A percentile compares a stretch with the other conserved stretches of the same genome.
Conservation (phyloP, 2,329 filamentous ascomycete species). For the Trichophyton mentagrophytes region DNA sequence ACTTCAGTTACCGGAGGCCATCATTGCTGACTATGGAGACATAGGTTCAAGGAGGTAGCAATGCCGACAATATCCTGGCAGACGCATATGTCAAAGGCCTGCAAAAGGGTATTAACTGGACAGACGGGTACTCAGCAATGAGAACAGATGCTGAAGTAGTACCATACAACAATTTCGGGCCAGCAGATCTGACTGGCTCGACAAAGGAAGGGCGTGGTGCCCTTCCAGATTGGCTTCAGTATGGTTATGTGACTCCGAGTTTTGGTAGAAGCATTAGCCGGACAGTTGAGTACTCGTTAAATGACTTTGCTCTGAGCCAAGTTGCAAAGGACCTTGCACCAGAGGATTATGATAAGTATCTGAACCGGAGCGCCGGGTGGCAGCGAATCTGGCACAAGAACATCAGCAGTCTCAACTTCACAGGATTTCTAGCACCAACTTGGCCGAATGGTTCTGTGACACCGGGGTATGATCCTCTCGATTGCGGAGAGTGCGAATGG, state of each 20-base stretch:
- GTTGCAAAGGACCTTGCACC: constrained; percentile 40
- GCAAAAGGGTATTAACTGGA: constrained; percentile 51
- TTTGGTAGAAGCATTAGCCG: constrained; percentile 49
- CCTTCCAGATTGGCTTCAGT: constrained; percentile 52
- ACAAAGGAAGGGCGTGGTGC: constrained; percentile 58
- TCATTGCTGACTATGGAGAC: neutral
- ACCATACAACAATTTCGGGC: constrained; percentile 49
- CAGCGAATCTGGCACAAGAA: constrained; percentile 12
- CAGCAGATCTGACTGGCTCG: constrained; percentile 41
- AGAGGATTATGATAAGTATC: constrained; percentile 24
- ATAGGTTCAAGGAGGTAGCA: constrained; percentile 52
- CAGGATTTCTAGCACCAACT: constrained; percentile 51
- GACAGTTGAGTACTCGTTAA: constrained; percentile 54
- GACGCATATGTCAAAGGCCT: constrained; percentile 62
- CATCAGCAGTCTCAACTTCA: constrained; percentile 10
- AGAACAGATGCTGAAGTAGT: constrained; percentile 52
- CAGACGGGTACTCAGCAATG: constrained; percentile 51
- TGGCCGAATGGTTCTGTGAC: constrained; percentile 38
- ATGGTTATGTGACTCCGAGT: constrained; percentile 51
- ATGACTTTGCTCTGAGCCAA: constrained; percentile 51
- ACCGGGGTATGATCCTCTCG: constrained; percentile 35
- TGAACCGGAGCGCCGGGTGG: constrained; percentile 19
- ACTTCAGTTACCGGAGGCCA: neutral
- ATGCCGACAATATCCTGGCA: constrained; percentile 58
- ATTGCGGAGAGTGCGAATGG: constrained; percentile 56